Conservation (phyloP, 306 rosid genomes). For the Cicer bijugum region DNA sequence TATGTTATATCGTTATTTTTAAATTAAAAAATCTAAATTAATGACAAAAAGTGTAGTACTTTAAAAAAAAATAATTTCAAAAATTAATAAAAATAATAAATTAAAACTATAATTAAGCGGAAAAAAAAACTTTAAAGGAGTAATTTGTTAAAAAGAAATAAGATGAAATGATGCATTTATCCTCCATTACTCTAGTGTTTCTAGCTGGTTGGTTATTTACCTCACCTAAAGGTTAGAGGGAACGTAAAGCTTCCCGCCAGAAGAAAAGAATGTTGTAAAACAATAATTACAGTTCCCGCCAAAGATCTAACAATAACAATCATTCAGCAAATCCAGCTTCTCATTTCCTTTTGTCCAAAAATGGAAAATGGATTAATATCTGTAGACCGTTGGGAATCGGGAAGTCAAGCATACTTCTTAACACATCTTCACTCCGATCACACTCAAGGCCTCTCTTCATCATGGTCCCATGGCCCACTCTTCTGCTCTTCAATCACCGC, state of each 20-base stretch:
- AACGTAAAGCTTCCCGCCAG: neutral
- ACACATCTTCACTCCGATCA: conserved; percentile 86
- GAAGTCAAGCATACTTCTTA: conserved; percentile 69
- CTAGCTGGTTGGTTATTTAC: too few relatives aligned
- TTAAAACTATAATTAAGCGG: too few relatives aligned
- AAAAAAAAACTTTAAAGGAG: too few relatives aligned
- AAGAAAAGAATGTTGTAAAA: neutral
- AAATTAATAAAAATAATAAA: too few relatives aligned
- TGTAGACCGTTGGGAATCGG: conserved; percentile 66
- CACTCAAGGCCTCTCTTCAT: conserved; percentile 64
- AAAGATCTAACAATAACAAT: neutral
- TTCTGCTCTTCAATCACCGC: conserved; percentile 73
- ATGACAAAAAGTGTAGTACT: too few relatives aligned
- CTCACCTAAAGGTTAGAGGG: too few relatives aligned
- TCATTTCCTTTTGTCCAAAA: neutral
- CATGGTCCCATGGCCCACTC: conserved; percentile 66
- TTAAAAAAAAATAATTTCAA: too few relatives aligned
- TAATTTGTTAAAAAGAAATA: too few relatives aligned
- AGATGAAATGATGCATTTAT: too few relatives aligned
- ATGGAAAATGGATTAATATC: conserved; percentile 67
- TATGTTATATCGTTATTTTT: too few relatives aligned
- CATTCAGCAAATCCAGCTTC: neutral
- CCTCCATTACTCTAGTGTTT: too few relatives aligned
- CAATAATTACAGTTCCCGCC: neutral
- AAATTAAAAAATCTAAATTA: too few relatives aligned